Evolutionary conservation across 2,329 filamentous ascomycete species (phyloP), one percentile per base, ranked within the genome.

Genomic region (Cladobotryum protrusum): DNA sequence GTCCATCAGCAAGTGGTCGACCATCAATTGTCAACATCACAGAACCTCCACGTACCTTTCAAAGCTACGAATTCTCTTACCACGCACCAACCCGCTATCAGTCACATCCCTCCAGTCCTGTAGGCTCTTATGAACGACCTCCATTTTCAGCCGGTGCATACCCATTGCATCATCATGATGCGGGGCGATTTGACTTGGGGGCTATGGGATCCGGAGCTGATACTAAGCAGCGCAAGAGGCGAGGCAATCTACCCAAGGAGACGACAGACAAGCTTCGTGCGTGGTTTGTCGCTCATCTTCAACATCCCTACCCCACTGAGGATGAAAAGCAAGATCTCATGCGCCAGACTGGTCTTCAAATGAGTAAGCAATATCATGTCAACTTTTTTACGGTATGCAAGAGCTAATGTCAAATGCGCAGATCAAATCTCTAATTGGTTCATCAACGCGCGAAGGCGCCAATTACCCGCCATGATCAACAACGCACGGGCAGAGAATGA

Each of bases 181-280:
- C 70, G 52, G 65, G 70, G 56, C 68, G 70, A 12, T 69, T 69
- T 18, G 65, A 75, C 3, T 56, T 70, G 15, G 68, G 69, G 18
- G 70, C 75, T 3, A 63, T 71, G 45, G 65, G 69, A 7, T 57
- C 68, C 48, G 64, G 62, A 15, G 68, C 63, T 2, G 76, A 79
- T 50, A 69, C 62, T 52, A 80, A 77, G 63, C 75, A 75, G 56
- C 71, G 80, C 32, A 84, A 82, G 64, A 77, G 89, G 47, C 78
- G 90, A 36, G 90, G 90, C 1, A 96, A 96, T 61, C 74, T 96
- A 3, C 90, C 90, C n/a, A 95, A 95, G 63, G 86, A 90, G 48
- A 88, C 89, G 0, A 96, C 89, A 0, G 87, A 91, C 63, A 84
- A 87, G 57, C 74, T 96, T 37, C 81, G 87, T 48, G 74, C 80